Evolutionary conservation across 2,329 filamentous ascomycete species (phyloP), one percentile per base, ranked within the genome.

Genomic region (Fusarium coicis): DNA sequence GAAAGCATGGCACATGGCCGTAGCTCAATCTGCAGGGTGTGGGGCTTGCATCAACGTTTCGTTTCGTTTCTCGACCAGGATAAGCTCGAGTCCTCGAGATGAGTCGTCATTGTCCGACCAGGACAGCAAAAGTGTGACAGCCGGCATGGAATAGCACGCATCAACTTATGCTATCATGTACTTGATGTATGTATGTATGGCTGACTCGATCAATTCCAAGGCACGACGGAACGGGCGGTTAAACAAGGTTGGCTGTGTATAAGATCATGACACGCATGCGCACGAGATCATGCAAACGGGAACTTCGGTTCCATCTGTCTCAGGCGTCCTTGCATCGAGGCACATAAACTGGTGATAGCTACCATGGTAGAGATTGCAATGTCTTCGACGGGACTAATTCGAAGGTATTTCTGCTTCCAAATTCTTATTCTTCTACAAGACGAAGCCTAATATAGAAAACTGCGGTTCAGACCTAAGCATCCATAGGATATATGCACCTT

Each of bases 41-140:
- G 76, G 76, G 67, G 74, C 63, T 68, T 76, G 74, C 71, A 76
- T 74, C 76, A 72, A 74, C 73, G 56, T 63, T 68, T 68, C 32
- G 65, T 68, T 62, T 64, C 26, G 43, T 68, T 77, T 69, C 61
- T 67, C 40, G 46, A 61, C 53, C 40, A 65, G 46, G 36, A 42
- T 62, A 65, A 57, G 70, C 42, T 50, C 44, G 36, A 42, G 50
- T 54, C 50, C 28, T n/a, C 50, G 52, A 43, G 54, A 61, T 54
- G 50, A 69, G 55, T 67, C 66, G 63, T 66, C 66, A 63, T 70
- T 56, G 52, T 60, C 67, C 59, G 39, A 49, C 59, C 37, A 40
- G 40, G 57, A 61, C 52, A 63, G 65, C 66, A 43, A 34, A 34
- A 49, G 72, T 58, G 64, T 66, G 63, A 63, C 64, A 63, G 32